These are phyloP conservation scores for Tinospora cordifolia DNA, from an alignment of 164 flowering plant genomes.

Conservation along the genomic window DNA sequence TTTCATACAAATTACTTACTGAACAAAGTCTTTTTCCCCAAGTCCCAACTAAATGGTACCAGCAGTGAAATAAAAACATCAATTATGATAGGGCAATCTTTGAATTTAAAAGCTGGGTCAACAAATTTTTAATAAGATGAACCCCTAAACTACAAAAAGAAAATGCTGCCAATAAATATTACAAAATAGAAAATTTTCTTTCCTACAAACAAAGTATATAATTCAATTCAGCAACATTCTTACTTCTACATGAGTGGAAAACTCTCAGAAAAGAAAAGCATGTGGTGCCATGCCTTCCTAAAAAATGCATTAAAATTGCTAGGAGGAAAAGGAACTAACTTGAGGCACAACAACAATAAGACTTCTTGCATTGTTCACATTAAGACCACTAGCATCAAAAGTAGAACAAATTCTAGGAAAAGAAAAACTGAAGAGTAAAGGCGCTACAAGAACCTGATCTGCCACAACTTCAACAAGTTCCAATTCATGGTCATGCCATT, in stretches of 20 bases:
- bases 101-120: no score
- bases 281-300: neutral
- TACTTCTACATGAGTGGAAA: neutral
- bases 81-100: no score
- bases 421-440: neutral
- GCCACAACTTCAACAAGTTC: conserved; percentile 83
- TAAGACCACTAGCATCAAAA: neutral
- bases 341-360: neutral
- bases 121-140: neutral
- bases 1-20: neutral
- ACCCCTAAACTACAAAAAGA: neutral
- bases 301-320: neutral
- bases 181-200: neutral
- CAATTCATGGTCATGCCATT: conserved; percentile 66
- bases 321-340: neutral
- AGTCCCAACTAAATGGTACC: no score
- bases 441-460: conserved; percentile 46
- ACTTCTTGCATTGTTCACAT: neutral
- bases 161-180: neutral
- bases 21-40: neutral
- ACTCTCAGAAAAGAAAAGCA: neutral
- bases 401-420: neutral
- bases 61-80: no score
- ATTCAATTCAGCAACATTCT: neutral
- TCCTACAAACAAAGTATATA: neutral